Evolutionary conservation across 2,329 filamentous ascomycete genomes (phyloP), one percentile per base, ranked within the genome.

Genomic region (Fusarium albosuccineum): DNA sequence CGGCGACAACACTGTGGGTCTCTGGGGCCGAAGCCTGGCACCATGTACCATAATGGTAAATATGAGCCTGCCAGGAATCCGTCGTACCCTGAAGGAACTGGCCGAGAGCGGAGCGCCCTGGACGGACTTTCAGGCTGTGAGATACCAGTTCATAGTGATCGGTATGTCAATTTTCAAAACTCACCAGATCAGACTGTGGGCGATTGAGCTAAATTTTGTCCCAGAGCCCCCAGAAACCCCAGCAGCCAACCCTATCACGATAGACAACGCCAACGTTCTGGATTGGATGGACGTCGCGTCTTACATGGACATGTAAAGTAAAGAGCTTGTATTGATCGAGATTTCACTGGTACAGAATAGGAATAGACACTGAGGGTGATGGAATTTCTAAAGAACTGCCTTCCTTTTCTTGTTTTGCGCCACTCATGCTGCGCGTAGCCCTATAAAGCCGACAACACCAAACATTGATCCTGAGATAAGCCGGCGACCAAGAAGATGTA

Each of bases 71-170:
- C 39, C 16, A 4, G 42, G 46, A 1, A 26, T 68, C 7, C 40
- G 37, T 11, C 45, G 37, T 11, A 37, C 41, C 5, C 17, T 68
- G n/a, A 17, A 27, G 13, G 62, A 68, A 17, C 36, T 69, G 41
- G 66, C 62, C 0, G 50, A 63, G 14, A 66, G 57, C 11, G 66
- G 57, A 10, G 57, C 66, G 3, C 36, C 50, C 13, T 66, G 42
- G 46, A 9, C 34, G 7, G 66, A 66, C 0, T 57, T 63, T 3
- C 57, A 63, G 11, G 51, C 46, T 0, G 16, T 68, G 9, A 37
- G 54, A n/a, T 68, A 63, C 9, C 17, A 39, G 8, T 69, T 63
- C 13, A 6, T 9, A 3, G 9, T 6, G 8, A 5, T 3, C n/a
- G 46, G 46, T 49, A 49, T n/a, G 46, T 26, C 30, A 11, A 33